phyloP scores from a whole-genome alignment of 352 stramenopile species.

The Blastocystis hominis region DNA sequence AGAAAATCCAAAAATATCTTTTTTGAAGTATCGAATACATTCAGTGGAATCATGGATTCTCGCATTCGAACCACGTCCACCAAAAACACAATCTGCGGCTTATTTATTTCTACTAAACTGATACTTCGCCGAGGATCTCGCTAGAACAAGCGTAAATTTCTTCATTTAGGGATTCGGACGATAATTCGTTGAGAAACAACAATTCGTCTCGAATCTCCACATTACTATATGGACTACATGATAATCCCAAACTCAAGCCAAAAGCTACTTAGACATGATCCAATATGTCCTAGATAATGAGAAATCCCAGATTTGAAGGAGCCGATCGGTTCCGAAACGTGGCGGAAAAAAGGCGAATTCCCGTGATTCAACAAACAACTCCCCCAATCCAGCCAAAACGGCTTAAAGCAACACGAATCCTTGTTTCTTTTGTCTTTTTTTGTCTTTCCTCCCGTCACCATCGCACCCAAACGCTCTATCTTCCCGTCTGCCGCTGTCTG shows the following conservation, averaged over 20 bases:
- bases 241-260: not conserved
- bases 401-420: too few species aligned
- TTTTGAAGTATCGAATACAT: slow-evolving; percentile 17
- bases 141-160: not conserved
- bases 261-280: slow-evolving; percentile 13
- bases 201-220: slow-evolving; percentile 47
- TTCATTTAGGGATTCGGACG: not conserved
- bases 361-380: not conserved
- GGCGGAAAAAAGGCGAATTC: not conserved
- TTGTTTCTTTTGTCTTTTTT: too few species aligned
- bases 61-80: slow-evolving; percentile 5
- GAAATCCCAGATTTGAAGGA: not conserved
- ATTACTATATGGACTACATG: slow-evolving; percentile 26
- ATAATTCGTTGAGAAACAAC: slow-evolving; percentile 29
- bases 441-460: too few species aligned
- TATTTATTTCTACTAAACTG: not conserved
- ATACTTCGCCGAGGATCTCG: slow-evolving; percentile 25
- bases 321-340: not conserved
- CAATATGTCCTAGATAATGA: not conserved
- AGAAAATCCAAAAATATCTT: slow-evolving; percentile 50
- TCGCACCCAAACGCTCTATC: not conserved
- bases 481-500: not conserved
- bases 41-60: slow-evolving; percentile 11
- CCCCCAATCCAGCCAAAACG: not conserved
- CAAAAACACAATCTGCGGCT: slow-evolving; percentile 42